These are phyloP conservation scores for Litchi chinensis DNA, from an alignment of 345 rosid genomes.

Conservation along the genomic window DNA sequence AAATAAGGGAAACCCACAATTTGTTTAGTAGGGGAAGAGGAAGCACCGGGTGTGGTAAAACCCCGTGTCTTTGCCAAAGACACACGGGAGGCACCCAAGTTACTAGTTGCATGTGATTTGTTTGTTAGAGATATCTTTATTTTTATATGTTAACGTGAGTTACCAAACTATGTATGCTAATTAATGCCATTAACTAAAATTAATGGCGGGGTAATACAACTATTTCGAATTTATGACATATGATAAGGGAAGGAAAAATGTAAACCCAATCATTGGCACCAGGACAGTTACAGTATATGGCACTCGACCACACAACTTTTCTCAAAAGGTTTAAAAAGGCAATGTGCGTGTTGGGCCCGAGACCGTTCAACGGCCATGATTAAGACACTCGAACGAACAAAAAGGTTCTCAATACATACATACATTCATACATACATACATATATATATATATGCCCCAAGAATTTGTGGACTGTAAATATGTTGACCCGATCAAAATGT, in stretches of 20 bases:
- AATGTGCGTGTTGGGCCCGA: slow-evolving; percentile 19
- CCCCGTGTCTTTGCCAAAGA: too few species aligned
- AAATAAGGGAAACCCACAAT: too few species aligned
- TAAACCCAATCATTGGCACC: background rate
- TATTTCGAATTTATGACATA: background rate
- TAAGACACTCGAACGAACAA: slow-evolving; percentile 37
- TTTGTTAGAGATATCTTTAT: too few species aligned
- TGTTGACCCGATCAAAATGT: too few species aligned
- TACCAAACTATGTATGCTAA: background rate
- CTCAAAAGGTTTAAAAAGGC: background rate
- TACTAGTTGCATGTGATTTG: too few species aligned
- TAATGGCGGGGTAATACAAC: background rate
- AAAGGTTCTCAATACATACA: background rate
- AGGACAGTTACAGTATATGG: background rate
- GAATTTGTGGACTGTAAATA: too few species aligned
- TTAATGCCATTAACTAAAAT: background rate
- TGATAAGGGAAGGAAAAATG: background rate
- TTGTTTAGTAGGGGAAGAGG: too few species aligned
- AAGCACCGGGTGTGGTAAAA: too few species aligned
- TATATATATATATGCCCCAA: too few species aligned
- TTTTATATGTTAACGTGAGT: background rate
- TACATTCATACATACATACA: background rate
- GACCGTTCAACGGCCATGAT: slow-evolving; percentile 41
- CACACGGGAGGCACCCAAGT: too few species aligned
- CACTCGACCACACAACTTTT: background rate